Evolutionary conservation across 2,329 filamentous ascomycete genomes (phyloP), one percentile per base, ranked within the genome.

Genomic region (Aspergillus sojae): DNA sequence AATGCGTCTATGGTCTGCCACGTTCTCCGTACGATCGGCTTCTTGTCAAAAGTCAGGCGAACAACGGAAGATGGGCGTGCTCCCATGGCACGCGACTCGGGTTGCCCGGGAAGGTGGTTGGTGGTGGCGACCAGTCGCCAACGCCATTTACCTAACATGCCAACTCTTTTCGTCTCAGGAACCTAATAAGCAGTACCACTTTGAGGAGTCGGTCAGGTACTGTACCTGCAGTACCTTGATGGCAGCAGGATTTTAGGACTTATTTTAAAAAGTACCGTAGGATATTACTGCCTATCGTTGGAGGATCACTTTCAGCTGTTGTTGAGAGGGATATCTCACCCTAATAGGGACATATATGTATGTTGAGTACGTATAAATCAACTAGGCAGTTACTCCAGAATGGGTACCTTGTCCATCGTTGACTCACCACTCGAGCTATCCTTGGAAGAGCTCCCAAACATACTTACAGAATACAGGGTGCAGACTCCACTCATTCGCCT

Each of bases 41-140:
- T 14, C 45, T 52, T 52, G 19, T n/a, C 12, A 45, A 57, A 39
- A 39, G 60, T 62, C 61, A 62, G 60, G 46, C 60, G 60, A 62
- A 62, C 60, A 62, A 39, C 21, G 16, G 46, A 59, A 36, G 41
- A 26, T 43, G 21, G 16, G n/a, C 52, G n/a, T 39, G 32, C 57
- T 36, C 34, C 45, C n/a, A 26, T 28, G 48, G 60, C 60, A 62
- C 61, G 61, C 61, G 61, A 62, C 60, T 61, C 21, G 55, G 58
- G 36, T 46, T 56, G 36, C 52, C 50, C 50, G 30, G 52, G 58
- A 41, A 26, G 36, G 19, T 39, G 30, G 45, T 59, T 36, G 45
- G 45, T 43, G 32, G 57, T 60, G 48, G 46, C 58, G 36, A 41
- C 48, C 48, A 43, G 48, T 46, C 26, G 41, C 9, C 30, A 34